Evolutionary conservation across 75 land plant species (phyloP).

Genomic region (Larix kaempferi): DNA sequence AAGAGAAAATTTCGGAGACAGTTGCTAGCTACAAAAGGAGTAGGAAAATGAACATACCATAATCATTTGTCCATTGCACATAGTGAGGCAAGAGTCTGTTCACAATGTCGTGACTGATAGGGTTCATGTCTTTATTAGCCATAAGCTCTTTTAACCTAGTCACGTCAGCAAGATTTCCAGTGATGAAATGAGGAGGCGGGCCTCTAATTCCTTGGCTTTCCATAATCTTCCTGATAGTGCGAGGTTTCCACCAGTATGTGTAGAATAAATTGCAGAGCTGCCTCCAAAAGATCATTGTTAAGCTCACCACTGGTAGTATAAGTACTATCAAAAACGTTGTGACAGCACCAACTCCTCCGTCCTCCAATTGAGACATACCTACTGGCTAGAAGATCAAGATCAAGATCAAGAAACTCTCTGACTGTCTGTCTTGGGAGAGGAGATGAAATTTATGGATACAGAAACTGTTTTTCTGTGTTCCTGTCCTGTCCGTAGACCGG

Average conservation of each 20-base stretch:
- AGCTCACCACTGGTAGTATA: background rate
- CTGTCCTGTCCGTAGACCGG: too few relatives aligned
- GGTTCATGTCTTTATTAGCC: constrained; percentile 6
- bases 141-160: background rate
- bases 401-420: too few relatives aligned
- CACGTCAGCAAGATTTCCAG: constrained; percentile 17
- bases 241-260: constrained; percentile 10
- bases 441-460: too few relatives aligned
- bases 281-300: too few relatives aligned
- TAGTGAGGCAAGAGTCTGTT: constrained; percentile 18
- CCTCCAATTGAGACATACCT: too few relatives aligned
- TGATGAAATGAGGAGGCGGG: constrained; percentile 19
- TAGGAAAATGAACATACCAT: constrained; percentile 11
- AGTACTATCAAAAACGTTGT: too few relatives aligned
- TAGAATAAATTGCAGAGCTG: background rate
- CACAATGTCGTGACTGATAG: constrained; percentile 13
- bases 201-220: constrained; percentile 26
- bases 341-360: too few relatives aligned
- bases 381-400: too few relatives aligned
- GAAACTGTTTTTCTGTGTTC: too few relatives aligned
- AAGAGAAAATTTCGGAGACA: background rate
- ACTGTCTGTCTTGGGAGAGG: too few relatives aligned
- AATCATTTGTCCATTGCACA: constrained; percentile 12
- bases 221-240: background rate
- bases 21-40: too few relatives aligned